Evolutionary conservation across 805 yeast genomes (phyloP), one percentile per base, ranked within the genome.

Genomic region (Metschnikowia amazonensis): DNA sequence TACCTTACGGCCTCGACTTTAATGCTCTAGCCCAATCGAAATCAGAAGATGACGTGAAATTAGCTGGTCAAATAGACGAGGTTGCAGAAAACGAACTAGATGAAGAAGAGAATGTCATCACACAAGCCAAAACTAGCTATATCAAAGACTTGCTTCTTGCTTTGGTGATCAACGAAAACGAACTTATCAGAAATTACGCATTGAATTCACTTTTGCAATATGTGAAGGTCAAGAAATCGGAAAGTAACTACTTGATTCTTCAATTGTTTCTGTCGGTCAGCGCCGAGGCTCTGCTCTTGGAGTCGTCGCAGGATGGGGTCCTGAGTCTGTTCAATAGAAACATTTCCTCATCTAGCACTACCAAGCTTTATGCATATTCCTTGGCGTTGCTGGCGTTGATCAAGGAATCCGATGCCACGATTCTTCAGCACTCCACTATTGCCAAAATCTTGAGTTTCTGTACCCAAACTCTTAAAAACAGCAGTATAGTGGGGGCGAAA

Each of bases 391-490:
- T 62, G 60, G 52, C 71, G 0, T 53, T 70, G 20, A 57, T 72
- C 16, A 67, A 61, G 44, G 69, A 66, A 36, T 63, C 75, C 1
- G 65, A 67, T 17, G 55, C 65, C 8, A 57, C 63, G 1, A 47
- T 62, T 13, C 53, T 72, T 5, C 75, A 70, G 47, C 69, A 69
- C 42, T 58, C 75, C 5, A 67, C 71, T 2, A 59, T 70, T 17
- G 70, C 71, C 17, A 69, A 69, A 44, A 59, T 71, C 9, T 57
- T 72, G 48, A 70, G 75, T 65, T 71, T 69, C 46, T 72, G 76
- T 51, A 72, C 76, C 8, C 76, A 72, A 44, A 67, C 61, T 43
- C 62, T 72, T 53, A 72, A 72, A 52, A 73, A 70, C 45, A 67
- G 57, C 47, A 59, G 56, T 28, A 59, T 55, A 23, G 45, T 51